A percentile compares a stretch with the other conserved stretches of the same genome.
These are phyloP conservation scores for Cladochytrium replicatum DNA, from an alignment of 192 early-diverging fungal species.

Conservation along the genomic window DNA sequence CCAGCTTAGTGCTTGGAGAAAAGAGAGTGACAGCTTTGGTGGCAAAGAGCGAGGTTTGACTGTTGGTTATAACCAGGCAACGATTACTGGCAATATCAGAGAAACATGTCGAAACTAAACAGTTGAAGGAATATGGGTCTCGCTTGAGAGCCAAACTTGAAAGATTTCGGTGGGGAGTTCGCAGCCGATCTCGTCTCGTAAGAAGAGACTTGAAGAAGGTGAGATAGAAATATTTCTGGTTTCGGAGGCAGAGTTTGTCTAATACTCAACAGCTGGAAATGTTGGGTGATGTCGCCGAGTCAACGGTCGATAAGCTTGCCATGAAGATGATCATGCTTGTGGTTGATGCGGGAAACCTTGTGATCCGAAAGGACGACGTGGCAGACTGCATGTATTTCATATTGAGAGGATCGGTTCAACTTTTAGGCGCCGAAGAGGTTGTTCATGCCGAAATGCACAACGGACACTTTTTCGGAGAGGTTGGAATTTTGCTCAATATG, in stretches of 20 bases:
- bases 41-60: slow-evolving; percentile 18
- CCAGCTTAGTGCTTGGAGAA: slow-evolving; percentile 20
- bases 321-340: slow-evolving; percentile 19
- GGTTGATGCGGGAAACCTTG: slow-evolving; percentile 7
- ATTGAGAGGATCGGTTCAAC: slow-evolving; percentile 28
- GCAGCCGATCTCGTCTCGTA: slow-evolving; percentile 30
- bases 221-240: too few species aligned
- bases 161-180: slow-evolving; percentile 39
- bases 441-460: slow-evolving; percentile 37
- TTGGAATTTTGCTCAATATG: slow-evolving; percentile 38
- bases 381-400: slow-evolving; percentile 38
- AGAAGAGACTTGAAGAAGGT: slow-evolving; percentile 28
- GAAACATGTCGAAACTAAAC: slow-evolving; percentile 9
- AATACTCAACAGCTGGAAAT: slow-evolving; percentile 20
- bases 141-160: slow-evolving; percentile 11
- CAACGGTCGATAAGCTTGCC: slow-evolving; percentile 28
- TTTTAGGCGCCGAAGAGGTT: slow-evolving; percentile 15
- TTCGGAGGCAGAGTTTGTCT: too few species aligned
- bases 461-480: slow-evolving; percentile 44
- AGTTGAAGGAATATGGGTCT: slow-evolving; percentile 7
- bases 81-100: slow-evolving; percentile 19
- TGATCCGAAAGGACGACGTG: slow-evolving; percentile 29
- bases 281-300: slow-evolving; percentile 20
- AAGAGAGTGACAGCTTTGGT: slow-evolving; percentile 22
- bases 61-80: slow-evolving; percentile 31